Base-by-base conservation (phyloP, 805 yeast species). In the Saturnispora sekii region DNA sequence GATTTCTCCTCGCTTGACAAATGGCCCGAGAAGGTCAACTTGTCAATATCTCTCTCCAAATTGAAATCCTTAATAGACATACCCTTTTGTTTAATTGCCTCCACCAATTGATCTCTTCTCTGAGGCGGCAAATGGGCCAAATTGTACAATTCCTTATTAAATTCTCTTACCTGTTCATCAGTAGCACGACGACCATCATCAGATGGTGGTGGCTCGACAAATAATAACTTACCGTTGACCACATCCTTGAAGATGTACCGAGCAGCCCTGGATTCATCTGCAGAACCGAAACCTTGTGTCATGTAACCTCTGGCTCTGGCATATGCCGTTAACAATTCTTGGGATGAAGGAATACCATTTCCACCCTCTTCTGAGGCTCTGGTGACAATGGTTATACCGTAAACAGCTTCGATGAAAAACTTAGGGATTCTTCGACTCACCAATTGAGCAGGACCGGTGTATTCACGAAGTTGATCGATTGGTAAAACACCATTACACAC, bases 401-500 rank as follows among this genome's bases (percentile, higher is more conserved):
- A 93, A 2, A 85, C 73, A 1, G 96, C 95, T 63, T 93, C 99
- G 45, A 93, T 63, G 61, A 72, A 89, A 61, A 67, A 84, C 59
- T 86, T 87, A 16, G 99, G 98, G 44, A 93, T 76, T 58, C 97
- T 74, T 60, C 84, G 83, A 32, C 90, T 80, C 12, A 93, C 90
- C 29, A 93, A 67, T 43, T 87, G 81, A 7, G 81, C 72, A 10
- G 99, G 97, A 2, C 95, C 94, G 9, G 90, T 80, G 61, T 77
- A 79, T 59, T 93, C 99, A 59, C 97, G 76, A 50, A 93, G 72
- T 65, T 93, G 98, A 66, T 93, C 98, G 55, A 93, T 93, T 16
- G 99, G 99, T 46, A 93, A 72, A n/a, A 93, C 96, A 73, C 99
- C 99, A 59, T 88, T 86, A 68, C 97, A 88, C 1, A 93, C 98